A percentile compares a stretch with the other conserved stretches of the same genome.
Conservation (phyloP, 805 yeast genomes). For the Brettanomyces anomalus region DNA sequence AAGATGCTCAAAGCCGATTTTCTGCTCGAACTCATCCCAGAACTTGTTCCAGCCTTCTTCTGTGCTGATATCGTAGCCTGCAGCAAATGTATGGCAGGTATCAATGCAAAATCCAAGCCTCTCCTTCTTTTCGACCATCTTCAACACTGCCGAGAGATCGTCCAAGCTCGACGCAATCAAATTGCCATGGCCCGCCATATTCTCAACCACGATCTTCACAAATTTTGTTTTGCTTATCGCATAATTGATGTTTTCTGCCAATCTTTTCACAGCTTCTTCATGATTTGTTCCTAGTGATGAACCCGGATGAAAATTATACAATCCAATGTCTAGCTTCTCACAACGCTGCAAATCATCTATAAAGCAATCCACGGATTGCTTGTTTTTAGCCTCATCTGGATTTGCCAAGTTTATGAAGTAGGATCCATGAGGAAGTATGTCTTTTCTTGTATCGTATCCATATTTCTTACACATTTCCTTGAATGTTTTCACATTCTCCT, state of each 20-base stretch:
- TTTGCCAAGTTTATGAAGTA: constrained; percentile 89
- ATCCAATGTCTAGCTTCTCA: constrained; percentile 74
- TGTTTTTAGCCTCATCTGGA: constrained; percentile 74
- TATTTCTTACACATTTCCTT: constrained; percentile 48
- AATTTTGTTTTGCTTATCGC: constrained; percentile 67
- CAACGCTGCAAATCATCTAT: constrained; percentile 83
- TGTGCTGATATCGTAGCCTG: constrained; percentile 82
- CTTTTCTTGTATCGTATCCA: constrained; percentile 66
- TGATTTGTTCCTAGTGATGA: constrained; percentile 70
- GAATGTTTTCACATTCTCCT: constrained; percentile 62
- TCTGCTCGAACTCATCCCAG: constrained; percentile 67
- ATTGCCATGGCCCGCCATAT: constrained; percentile 97
- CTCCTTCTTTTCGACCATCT: constrained; percentile 64
- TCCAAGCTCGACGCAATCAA: constrained; percentile 75
- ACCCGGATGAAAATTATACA: constrained; percentile 92
- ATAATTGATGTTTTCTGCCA: constrained; percentile 72
- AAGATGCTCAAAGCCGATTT: constrained; percentile 67
- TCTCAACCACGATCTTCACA: constrained; percentile 86
- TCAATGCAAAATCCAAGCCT: constrained; percentile 96
- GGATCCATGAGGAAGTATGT: constrained; percentile 89
- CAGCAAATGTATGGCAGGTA: constrained; percentile 94
- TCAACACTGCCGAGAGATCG: constrained; percentile 70
- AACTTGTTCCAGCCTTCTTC: constrained; percentile 50
- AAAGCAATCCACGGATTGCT: constrained; percentile 67
- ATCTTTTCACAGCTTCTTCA: constrained; percentile 40